Conservation (phyloP, 2,329 filamentous ascomycete species). For the Curvularia hawaiiensis region DNA sequence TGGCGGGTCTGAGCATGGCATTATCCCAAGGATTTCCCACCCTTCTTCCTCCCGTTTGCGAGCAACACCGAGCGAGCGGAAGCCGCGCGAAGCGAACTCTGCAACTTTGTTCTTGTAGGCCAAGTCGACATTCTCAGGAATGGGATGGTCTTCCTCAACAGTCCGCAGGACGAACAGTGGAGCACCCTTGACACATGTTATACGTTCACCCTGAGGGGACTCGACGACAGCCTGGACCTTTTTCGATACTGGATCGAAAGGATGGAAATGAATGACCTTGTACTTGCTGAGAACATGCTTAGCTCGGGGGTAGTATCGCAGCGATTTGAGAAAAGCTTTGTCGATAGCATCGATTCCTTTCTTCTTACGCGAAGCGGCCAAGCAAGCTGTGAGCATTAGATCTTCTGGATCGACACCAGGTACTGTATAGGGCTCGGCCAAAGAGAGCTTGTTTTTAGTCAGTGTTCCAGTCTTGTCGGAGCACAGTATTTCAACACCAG, state of each 20-base stretch:
- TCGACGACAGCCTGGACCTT: constrained; percentile 86
- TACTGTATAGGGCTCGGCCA: constrained; percentile 83
- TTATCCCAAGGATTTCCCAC: constrained; percentile 94
- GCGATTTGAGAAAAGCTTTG: constrained; percentile 89
- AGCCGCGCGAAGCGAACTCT: constrained; percentile 90
- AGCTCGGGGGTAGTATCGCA: constrained; percentile 80
- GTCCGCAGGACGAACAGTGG: constrained; percentile 87
- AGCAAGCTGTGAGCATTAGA: constrained; percentile 88
- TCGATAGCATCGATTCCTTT: constrained; percentile 95
- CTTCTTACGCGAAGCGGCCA: constrained; percentile 91
- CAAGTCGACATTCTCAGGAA: constrained; percentile 76
- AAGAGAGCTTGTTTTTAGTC: constrained; percentile 92
- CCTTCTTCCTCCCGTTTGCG: constrained; percentile 80
- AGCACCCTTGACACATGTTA: constrained; percentile 89
- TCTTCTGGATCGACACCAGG: constrained; percentile 83
- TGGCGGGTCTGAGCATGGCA: constrained; percentile 91
- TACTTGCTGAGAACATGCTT: constrained; percentile 82
- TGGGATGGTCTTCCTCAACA: constrained; percentile 81
- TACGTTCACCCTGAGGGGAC: constrained; percentile 81
- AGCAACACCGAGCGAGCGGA: constrained; percentile 91
- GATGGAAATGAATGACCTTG: constrained; percentile 82
- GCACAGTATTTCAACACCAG: constrained; percentile 91
- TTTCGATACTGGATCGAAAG: constrained; percentile 92
- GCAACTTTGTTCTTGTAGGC: constrained; percentile 92
- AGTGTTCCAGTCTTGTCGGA: constrained; percentile 93